Evolutionary conservation across 345 rosid species (phyloP).

Genomic region (Microthlaspi erraticum): DNA sequence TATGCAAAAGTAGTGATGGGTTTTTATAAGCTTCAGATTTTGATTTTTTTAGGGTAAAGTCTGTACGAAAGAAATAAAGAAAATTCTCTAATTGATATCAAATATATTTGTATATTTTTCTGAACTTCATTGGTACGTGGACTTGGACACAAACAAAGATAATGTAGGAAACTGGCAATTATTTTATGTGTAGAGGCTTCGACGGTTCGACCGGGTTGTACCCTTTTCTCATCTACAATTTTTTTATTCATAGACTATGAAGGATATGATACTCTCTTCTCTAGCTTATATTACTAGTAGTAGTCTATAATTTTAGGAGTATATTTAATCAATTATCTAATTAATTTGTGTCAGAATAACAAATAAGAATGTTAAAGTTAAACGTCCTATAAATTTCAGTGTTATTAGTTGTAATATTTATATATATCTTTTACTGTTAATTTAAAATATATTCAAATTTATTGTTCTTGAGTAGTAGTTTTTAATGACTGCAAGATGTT

Average conservation of each 20-base stretch:
- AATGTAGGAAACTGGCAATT: constrained; percentile 25
- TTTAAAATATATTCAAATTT: too few relatives aligned
- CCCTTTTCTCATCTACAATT: constrained; percentile 2
- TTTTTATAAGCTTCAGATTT: constrained; percentile 43
- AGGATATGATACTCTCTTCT: background rate
- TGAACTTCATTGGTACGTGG: constrained; percentile 34
- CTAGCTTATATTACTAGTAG: background rate
- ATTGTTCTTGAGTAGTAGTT: too few relatives aligned
- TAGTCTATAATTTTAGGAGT: background rate
- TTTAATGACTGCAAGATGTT: too few relatives aligned
- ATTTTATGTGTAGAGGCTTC: constrained; percentile 29
- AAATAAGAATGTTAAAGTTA: too few relatives aligned
- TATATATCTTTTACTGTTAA: too few relatives aligned
- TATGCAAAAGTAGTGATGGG: constrained; percentile 26
- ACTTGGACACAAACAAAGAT: constrained; percentile 35
- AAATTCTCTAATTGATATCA: background rate
- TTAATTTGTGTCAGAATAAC: too few relatives aligned
- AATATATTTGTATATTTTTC: constrained; percentile 1
- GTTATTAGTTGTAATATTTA: too few relatives aligned
- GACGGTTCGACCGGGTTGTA: constrained; percentile 28
- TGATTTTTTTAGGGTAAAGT: constrained; percentile 3
- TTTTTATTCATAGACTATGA: background rate
- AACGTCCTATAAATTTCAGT: too few relatives aligned
- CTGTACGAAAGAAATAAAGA: background rate
- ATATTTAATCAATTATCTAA: background rate